Base-by-base conservation (phyloP, 1,284 basidiomycete genomes). In the Flammula alnicola region DNA sequence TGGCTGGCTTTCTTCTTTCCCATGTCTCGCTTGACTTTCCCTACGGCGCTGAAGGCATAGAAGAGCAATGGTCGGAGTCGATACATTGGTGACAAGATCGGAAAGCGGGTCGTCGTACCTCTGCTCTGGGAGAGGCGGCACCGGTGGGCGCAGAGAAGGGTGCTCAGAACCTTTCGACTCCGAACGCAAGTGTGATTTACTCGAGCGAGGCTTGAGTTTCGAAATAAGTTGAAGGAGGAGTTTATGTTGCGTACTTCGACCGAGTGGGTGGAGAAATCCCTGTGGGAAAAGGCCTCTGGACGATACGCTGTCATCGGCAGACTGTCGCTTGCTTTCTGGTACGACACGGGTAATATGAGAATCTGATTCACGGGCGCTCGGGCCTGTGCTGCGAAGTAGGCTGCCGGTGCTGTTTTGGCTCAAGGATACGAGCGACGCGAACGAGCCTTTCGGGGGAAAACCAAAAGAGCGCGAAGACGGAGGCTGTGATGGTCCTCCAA, bases 371-470 rank as follows among this genome's bases (percentile, higher is more conserved):
- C 70, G 67, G 20, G 26, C 16, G n/a, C 63, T 59, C 1, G 68
- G 62, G 1, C 44, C 44, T 31, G 26, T 27, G 25, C 20, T 47
- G 33, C 69, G 68, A 10, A 68, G 55, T 10, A 69, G 56, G 29
- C 64, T 63, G 29, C 58, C 55, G 1, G 67, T 58, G 49, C 70
- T 73, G 20, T 62, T 66, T 19, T 63, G 67, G 6, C 61, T 67
- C 17, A 63, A 27, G 11, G 63, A 61, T 23, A 56, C 56, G 47
- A 76, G 64, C 23, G 74, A 72, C 5, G 74, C 63, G 35, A 77
- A 67, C 6, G 77, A 77, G 4, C 65, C 51, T 54, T 75, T 76
- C 36, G 67, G 66, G 1, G 65, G 52, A 47, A 77, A 70, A 2
- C 64, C 65, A 37, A 70, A 70, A 22, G 56, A 44, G 19, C 56